Evolutionary conservation across 805 yeast species (phyloP).

Genomic region (Maudiozyma pseudohumilis): DNA sequence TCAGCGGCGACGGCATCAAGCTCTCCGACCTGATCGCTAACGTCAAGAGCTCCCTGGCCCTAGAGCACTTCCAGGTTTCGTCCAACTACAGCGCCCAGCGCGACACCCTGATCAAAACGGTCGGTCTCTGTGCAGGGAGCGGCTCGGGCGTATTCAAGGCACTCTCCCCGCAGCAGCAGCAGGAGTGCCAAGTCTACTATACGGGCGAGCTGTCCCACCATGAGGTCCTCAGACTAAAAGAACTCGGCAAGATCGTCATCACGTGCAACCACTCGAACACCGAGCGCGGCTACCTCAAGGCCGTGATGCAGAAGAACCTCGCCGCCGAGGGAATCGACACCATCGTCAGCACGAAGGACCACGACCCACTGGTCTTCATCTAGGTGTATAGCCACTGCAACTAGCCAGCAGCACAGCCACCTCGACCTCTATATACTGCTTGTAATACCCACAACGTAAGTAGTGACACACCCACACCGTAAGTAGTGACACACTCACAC

Average conservation of each 20-base stretch:
- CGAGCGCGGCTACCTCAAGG: conserved; percentile 71
- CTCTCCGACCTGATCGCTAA: conserved; percentile 38
- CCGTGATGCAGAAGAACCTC: conserved; percentile 35
- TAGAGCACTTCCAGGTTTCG: conserved; percentile 58
- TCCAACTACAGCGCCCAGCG: conserved; percentile 17
- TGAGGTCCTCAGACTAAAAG: conserved; percentile 65
- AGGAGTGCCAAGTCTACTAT: conserved; percentile 59
- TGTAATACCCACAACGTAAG: too few species aligned
- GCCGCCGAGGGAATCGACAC: conserved; percentile 36
- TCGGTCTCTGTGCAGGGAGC: conserved; percentile 94
- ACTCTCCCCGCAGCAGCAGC: conserved; percentile 11
- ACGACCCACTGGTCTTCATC: conserved; percentile 43
- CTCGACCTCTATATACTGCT: too few species aligned
- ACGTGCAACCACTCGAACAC: conserved; percentile 87
- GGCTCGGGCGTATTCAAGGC: conserved; percentile 66
- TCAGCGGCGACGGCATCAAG: conserved; percentile 33
- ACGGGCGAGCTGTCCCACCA: conserved; percentile 97
- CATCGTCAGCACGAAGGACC: conserved; percentile 45
- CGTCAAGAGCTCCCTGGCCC: conserved; percentile 44
- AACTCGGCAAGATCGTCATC: conserved; percentile 60
- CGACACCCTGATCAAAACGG: conserved; percentile 33
- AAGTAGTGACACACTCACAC: too few species aligned
- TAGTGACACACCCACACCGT: too few species aligned
- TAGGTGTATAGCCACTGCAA: background rate
- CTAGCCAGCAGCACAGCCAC: too few species aligned